Evolutionary conservation across 768 basidiomycete genomes (phyloP), one percentile per base, ranked within the genome.

Genomic region (Galerina marginata): DNA sequence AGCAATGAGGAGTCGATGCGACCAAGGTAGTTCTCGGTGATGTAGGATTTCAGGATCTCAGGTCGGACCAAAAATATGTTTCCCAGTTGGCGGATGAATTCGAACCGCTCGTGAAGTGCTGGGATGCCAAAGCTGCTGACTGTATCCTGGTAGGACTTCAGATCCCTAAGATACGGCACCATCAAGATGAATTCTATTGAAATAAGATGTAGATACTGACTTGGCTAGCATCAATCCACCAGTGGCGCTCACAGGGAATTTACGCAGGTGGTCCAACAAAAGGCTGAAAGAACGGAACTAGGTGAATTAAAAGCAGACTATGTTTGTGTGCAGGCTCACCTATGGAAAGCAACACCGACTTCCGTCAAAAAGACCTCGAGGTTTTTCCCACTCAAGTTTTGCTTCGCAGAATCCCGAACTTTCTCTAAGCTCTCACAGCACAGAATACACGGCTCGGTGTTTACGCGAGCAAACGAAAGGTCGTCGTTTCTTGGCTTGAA

Each of bases 151-250:
- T 99, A 99, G 20, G 91, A 88, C 65, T 96, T 97, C 66, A 99
- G 86, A 71, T 99, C 97, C 77, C 96, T 98, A 71, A 26, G 43
- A 52, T 49, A 14, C 25, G 23, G 52, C 3, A 50, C 40, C 29
- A n/a, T 56, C 39, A 26, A 58, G 46, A 47, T 26, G 20, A n/a
- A 14, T 16, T 25, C 7, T 20, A 20, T 6, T 53, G 39, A 26
- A 36, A 10, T 20, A 51, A 36, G 40, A 9, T 48, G 39, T 9
- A 50, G 15, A 46, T 37, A 33, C n/a, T n/a, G 16, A 96, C 95
- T 99, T 99, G 23, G 97, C 96, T 42, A 99, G 88, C 93, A 99
- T 96, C 53, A 99, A 79, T 14, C 96, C 97, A 43, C 97, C 97
- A 1, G 95, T 95, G 0, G 96, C 95, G 65, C 91, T 97, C 54